Evolutionary conservation across 2,329 filamentous ascomycete species (phyloP).

Genomic region (Colletotrichum ledebouriae): DNA sequence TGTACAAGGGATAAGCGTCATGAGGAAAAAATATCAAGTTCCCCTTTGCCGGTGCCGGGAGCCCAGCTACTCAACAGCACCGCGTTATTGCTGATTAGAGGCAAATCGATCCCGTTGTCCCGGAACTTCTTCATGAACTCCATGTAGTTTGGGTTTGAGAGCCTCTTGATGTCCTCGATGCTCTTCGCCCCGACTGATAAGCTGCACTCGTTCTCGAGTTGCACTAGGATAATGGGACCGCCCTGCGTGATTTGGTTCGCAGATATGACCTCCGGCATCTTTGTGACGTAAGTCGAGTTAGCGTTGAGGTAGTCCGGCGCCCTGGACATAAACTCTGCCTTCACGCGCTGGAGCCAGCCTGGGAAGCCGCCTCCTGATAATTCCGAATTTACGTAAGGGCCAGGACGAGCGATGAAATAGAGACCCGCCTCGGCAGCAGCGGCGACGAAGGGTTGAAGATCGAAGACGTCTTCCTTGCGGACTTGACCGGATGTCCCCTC

Average conservation of each 20-base stretch:
- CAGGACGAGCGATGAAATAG: conserved; percentile 76
- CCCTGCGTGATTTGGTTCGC: conserved; percentile 81
- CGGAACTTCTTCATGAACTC: background rate
- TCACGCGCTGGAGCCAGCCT: conserved; percentile 76
- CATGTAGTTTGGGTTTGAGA: background rate
- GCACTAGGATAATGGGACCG: conserved; percentile 77
- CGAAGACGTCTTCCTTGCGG: conserved; percentile 75
- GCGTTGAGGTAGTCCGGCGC: conserved; percentile 66
- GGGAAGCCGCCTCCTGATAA: conserved; percentile 78
- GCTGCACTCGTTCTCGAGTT: conserved; percentile 78
- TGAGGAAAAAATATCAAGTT: conserved; percentile 63
- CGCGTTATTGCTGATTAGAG: conserved; percentile 60
- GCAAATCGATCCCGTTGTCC: conserved; percentile 1
- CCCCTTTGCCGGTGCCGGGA: conserved; percentile 37
- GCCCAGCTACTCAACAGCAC: conserved; percentile 48
- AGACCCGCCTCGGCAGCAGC: conserved; percentile 77
- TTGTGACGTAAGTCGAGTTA: conserved; percentile 33
- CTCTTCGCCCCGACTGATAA: background rate
- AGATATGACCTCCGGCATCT: conserved; percentile 70
- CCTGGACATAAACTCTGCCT: conserved; percentile 69
- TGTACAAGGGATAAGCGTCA: conserved; percentile 60
- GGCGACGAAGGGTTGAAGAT: conserved; percentile 77
- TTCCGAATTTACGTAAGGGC: conserved; percentile 80
- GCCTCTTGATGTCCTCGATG: background rate
- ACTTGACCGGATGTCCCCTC: conserved; percentile 78